phyloP scores from a whole-genome alignment of 306 rosid species.

The Purshia tridentata region DNA sequence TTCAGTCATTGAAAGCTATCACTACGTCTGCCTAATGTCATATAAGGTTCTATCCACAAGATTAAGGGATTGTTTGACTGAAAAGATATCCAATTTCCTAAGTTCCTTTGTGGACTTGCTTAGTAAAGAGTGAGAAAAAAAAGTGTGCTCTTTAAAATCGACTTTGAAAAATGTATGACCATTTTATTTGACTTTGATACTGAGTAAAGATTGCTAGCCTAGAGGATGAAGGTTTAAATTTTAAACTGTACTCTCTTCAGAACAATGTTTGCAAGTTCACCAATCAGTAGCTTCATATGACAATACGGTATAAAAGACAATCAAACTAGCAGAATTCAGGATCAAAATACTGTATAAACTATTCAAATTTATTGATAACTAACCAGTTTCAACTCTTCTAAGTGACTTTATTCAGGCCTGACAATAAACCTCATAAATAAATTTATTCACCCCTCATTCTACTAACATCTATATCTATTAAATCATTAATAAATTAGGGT shows the following conservation, averaged over 20 bases:
- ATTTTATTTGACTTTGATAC: not conserved
- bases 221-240: not conserved
- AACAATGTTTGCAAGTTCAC: not conserved
- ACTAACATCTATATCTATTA: not conserved
- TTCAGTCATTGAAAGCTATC: not conserved
- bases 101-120: not conserved
- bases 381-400: not conserved
- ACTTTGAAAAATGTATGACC: no score
- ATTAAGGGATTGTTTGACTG: not conserved
- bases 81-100: not conserved
- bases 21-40: not conserved
- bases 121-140: no score
- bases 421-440: not conserved
- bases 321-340: not conserved
- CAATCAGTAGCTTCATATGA: not conserved
- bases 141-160: no score
- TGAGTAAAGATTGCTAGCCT: not conserved
- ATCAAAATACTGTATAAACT: not conserved
- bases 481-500: not conserved
- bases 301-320: constrained; percentile 1
- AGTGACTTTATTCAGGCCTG: not conserved
- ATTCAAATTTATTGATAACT: not conserved
- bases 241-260: not conserved
- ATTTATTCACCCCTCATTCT: not conserved
- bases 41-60: not conserved